Evolutionary conservation across 208 protist genomes (phyloP).

Genomic region (Wallacemonas sp.): DNA sequence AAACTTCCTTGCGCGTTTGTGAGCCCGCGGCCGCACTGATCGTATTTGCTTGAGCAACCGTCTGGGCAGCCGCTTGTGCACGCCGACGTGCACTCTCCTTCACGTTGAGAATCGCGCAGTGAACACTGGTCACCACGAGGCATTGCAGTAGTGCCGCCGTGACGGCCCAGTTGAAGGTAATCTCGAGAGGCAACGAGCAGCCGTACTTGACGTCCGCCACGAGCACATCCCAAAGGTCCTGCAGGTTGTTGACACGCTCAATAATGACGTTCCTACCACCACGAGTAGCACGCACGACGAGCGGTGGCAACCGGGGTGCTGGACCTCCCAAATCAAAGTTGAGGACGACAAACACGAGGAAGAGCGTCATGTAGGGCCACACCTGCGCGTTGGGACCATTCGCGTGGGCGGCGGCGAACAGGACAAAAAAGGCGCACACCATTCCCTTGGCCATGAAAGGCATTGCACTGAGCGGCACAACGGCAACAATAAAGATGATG

Average conservation of each 20-base stretch:
- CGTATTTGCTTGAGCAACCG: not conserved
- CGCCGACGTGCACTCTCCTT: not conserved
- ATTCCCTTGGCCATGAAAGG: conserved; percentile 38
- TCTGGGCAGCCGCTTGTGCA: not conserved
- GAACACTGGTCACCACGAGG: not conserved
- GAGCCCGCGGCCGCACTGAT: no score
- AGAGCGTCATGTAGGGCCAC: conserved; percentile 28
- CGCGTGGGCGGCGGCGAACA: conserved; percentile 39
- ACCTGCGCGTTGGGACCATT: no score
- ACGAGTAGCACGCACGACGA: not conserved
- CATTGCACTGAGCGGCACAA: conserved; percentile 21
- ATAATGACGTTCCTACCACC: not conserved
- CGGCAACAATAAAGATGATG: conserved; percentile 2
- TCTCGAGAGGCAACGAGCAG: not conserved
- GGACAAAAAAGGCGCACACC: conserved; percentile 22
- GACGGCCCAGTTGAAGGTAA: not conserved
- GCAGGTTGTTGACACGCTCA: not conserved
- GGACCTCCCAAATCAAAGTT: conserved; percentile 10
- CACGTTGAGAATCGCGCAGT: not conserved
- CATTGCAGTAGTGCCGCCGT: not conserved
- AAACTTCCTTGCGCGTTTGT: no score
- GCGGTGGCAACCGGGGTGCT: not conserved
- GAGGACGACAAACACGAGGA: conserved; percentile 28
- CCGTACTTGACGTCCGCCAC: not conserved
- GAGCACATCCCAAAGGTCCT: conserved; percentile 1